phyloP scores from a whole-genome alignment of 495 filamentous ascomycete genomes.

The Hypoxylon lienhwacheense region DNA sequence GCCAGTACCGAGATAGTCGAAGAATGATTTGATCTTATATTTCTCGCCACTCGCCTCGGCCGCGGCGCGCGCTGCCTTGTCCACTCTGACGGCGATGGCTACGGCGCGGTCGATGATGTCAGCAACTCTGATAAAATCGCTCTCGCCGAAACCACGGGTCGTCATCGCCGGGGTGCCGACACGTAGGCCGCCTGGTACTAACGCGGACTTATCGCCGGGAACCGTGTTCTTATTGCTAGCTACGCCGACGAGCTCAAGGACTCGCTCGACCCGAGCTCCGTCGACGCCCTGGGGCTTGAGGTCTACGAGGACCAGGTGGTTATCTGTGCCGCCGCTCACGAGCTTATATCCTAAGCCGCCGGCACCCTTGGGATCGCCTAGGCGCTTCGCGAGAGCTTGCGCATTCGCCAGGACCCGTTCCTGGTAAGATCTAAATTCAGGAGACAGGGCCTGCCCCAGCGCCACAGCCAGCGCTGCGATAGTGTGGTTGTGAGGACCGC shows the following conservation, averaged over 20 bases:
- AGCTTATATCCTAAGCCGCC: conserved; percentile 85
- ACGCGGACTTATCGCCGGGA: conserved; percentile 88
- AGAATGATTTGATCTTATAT: conserved; percentile 83
- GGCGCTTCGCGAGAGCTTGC: conserved; percentile 74
- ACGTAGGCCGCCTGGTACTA: conserved; percentile 87
- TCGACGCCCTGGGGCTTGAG: conserved; percentile 89
- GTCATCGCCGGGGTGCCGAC: conserved; percentile 98
- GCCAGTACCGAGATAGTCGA: conserved; percentile 79
- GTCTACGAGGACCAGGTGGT: conserved; percentile 94
- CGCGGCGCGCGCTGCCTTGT: conserved; percentile 76
- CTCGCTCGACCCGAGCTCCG: conserved; percentile 89
- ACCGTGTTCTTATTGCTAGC: conserved; percentile 99
- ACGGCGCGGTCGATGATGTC: conserved; percentile 94
- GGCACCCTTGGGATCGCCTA: conserved; percentile 71
- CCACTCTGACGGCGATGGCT: conserved; percentile 76
- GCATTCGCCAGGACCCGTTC: conserved; percentile 84
- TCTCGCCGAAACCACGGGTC: conserved; percentile 82
- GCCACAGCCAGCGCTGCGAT: conserved; percentile 95
- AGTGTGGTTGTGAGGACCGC: conserved; percentile 98
- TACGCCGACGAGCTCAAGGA: conserved; percentile 91
- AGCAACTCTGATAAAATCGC: conserved; percentile 86
- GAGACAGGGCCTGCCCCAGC: conserved; percentile 84
- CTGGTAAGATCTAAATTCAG: conserved; percentile 90
- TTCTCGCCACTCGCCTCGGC: conserved; percentile 77
- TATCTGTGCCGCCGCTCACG: conserved; percentile 92